Evolutionary conservation across 192 early-diverging fungal genomes (phyloP).

Genomic region (Backusella parvicylindrica): DNA sequence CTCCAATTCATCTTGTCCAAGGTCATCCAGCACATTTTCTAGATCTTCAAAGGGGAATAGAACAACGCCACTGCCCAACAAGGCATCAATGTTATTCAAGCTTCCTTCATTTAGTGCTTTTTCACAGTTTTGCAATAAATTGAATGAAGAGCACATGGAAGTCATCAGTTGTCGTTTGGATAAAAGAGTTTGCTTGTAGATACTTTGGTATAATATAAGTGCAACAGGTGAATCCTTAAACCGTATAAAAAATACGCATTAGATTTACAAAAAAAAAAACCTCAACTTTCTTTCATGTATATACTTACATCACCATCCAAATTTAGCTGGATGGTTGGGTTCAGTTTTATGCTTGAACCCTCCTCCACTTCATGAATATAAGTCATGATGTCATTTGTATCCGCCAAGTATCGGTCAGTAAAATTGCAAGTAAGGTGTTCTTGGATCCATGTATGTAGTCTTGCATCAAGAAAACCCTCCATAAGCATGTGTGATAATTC

Average conservation of each 20-base stretch:
- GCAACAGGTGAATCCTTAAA: slow-evolving; percentile 2
- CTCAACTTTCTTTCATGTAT: neutral
- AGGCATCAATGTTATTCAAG: slow-evolving; percentile 62
- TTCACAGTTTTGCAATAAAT: slow-evolving; percentile 69
- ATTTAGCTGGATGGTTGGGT: slow-evolving; percentile 41
- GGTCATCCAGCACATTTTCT: slow-evolving; percentile 1
- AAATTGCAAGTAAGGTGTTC: slow-evolving; percentile 61
- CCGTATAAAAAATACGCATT: neutral
- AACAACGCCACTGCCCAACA: slow-evolving; percentile 63
- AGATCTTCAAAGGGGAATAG: slow-evolving; percentile 41
- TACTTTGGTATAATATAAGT: neutral
- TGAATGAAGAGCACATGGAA: slow-evolving; percentile 63
- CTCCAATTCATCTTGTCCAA: slow-evolving; percentile 15
- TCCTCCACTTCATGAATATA: slow-evolving; percentile 8
- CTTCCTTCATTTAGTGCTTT: slow-evolving; percentile 49
- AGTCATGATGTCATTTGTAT: slow-evolving; percentile 30
- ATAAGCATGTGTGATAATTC: slow-evolving; percentile 68
- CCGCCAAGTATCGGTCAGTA: slow-evolving; percentile 54
- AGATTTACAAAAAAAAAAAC: no score
- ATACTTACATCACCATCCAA: slow-evolving; percentile 40
- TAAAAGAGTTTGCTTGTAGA: neutral
- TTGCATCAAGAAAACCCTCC: slow-evolving; percentile 44
- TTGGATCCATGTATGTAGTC: slow-evolving; percentile 63
- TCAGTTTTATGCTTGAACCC: slow-evolving; percentile 20
- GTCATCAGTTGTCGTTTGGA: slow-evolving; percentile 22